Evolutionary conservation across 345 rosid genomes (phyloP), one percentile per base, ranked within the genome.

Genomic region (Hibiscus mutabilis): DNA sequence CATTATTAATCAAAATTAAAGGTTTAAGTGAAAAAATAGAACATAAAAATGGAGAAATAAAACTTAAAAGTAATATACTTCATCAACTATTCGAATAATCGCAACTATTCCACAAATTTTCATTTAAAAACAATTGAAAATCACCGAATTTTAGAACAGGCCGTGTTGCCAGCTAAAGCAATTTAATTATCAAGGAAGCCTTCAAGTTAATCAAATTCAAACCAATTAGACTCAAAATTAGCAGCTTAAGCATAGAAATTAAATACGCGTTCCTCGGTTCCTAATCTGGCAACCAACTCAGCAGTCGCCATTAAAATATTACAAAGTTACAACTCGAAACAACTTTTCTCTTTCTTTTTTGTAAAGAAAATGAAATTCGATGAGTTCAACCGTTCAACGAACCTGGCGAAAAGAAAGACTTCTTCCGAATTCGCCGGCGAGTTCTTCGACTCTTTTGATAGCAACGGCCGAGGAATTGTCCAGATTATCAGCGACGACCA

Each of bases 401-500:
- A 92, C 99, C 99, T 89, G 78, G 74, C 73, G 83, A 75, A 92
- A 88, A 21, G 86, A 76, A 76, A 95, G 90, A 66, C 82, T 88
- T 2, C 56, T 25, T 53, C 84, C 91, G 60, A 60, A 79, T 40
- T 73, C 67, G 5, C 83, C 90, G 69, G 98, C 97, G 78, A 95
- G 92, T 21, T 86, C 86, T 69, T 67, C 71, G 53, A 92, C 94
- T 73, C 96, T 83, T 21, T 77, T 53, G 69, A 95, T 74, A 70
- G 97, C 85, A 40, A 87, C 74, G 11, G 67, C 81, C 12, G 96
- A 88, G 40, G 98, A 75, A 77, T 95, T 92, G 3, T 35, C 40
- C 55, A 95, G 93, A 75, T 87, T 95, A 75, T 95, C 99, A 7
- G 91, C 79, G 16, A 90, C 98, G 7, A 88, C 94, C 72, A 79